Evolutionary conservation across 1,139 yeast species (phyloP).

Genomic region (Magnusiomyces magnusii): DNA sequence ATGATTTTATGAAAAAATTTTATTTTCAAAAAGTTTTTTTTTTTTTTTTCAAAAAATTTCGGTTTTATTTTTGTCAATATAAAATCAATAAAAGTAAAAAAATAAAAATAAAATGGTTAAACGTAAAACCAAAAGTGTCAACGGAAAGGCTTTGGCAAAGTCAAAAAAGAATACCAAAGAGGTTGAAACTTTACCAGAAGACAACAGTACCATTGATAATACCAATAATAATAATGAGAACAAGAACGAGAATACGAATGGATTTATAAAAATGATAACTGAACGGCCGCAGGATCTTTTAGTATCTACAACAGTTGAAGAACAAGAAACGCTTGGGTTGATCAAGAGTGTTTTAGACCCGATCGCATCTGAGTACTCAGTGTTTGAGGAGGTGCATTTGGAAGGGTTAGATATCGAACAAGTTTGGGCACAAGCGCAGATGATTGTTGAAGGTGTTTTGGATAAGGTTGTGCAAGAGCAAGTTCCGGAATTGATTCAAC

Average conservation of each 20-base stretch:
- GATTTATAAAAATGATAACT: neutral
- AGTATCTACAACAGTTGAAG: neutral
- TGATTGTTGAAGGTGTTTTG: conserved; percentile 66
- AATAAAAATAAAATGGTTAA: too few relatives aligned
- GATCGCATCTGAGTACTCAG: conserved; percentile 53
- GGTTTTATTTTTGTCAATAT: too few relatives aligned
- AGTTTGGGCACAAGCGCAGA: conserved; percentile 88
- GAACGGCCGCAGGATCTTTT: neutral
- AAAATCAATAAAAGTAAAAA: too few relatives aligned
- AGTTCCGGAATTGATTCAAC: conserved; percentile 19
- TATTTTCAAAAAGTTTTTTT: too few relatives aligned
- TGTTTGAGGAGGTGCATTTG: conserved; percentile 70
- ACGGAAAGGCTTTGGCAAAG: too few relatives aligned
- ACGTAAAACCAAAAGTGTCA: too few relatives aligned
- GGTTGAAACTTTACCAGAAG: too few relatives aligned
- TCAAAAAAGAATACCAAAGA: too few relatives aligned
- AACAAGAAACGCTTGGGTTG: conserved; percentile 32
- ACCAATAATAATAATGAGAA: too few relatives aligned
- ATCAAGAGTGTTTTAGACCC: conserved; percentile 60
- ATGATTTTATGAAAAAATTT: too few relatives aligned
- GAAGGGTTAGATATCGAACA: conserved; percentile 89
- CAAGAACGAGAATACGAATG: neutral
- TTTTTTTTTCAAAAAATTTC: too few relatives aligned
- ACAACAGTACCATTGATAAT: too few relatives aligned
- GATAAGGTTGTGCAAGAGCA: conserved; percentile 43